phyloP scores from a whole-genome alignment of 2,329 filamentous ascomycete species.

The Colletotrichum navitas region DNA sequence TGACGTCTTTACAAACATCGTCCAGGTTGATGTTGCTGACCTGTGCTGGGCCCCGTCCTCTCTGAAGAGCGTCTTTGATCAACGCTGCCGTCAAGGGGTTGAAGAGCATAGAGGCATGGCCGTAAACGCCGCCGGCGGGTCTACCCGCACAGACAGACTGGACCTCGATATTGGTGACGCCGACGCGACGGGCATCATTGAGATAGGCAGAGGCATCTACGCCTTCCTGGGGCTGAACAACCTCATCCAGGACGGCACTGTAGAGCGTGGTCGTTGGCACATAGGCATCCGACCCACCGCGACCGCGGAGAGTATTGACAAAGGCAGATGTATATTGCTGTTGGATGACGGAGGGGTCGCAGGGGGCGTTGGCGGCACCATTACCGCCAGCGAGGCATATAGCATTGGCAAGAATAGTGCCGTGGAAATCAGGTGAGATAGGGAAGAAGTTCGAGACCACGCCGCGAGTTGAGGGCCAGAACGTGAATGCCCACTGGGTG shows the following conservation, averaged over 20 bases:
- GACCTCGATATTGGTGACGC: constrained; percentile 63
- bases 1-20: constrained; percentile 26
- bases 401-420: constrained; percentile 43
- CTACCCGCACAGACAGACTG: constrained; percentile 57
- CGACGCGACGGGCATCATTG: constrained; percentile 57
- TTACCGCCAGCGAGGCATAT: constrained; percentile 29
- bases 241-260: constrained; percentile 60
- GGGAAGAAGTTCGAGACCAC: constrained; percentile 64
- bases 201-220: constrained; percentile 60
- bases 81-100: constrained; percentile 51
- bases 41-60: constrained; percentile 15
- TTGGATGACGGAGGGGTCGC: constrained; percentile 58
- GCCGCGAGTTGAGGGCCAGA: constrained; percentile 64
- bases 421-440: constrained; percentile 63
- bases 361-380: constrained; percentile 36
- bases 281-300: constrained; percentile 64
- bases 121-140: constrained; percentile 60
- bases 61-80: constrained; percentile 49
- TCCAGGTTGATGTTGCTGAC: constrained; percentile 20
- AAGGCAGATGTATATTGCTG: constrained; percentile 60
- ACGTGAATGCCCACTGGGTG: constrained; percentile 69
- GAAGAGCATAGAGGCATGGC: constrained; percentile 63
- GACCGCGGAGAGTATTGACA: constrained; percentile 55
- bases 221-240: constrained; percentile 64
- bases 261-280: constrained; percentile 68